Percentiles rank a stretch among this genome's conserved stretches.
phyloP scores from a whole-genome alignment of 2,329 filamentous ascomycete genomes.

The Torrubiellomyces zombiae region DNA sequence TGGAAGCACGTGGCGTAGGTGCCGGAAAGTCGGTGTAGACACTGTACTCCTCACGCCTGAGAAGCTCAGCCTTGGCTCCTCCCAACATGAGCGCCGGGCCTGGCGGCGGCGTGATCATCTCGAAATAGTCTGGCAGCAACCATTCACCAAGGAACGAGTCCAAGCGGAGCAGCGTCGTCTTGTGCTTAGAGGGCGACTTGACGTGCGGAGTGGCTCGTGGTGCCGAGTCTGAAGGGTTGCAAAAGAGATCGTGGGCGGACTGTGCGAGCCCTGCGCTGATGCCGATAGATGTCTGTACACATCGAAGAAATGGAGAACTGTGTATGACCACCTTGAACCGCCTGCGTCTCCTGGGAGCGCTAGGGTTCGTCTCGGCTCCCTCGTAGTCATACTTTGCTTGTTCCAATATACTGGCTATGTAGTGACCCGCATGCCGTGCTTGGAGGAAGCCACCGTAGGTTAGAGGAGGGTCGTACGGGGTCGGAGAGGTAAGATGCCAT shows the following conservation, averaged over 20 bases:
- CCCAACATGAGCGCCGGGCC: conserved; percentile 75
- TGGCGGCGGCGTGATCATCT: conserved; percentile 78
- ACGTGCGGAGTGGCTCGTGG: conserved; percentile 12
- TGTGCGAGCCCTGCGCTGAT: conserved; percentile 74
- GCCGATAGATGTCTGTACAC: conserved; percentile 79
- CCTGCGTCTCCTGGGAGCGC: conserved; percentile 24
- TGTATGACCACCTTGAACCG: conserved; percentile 73
- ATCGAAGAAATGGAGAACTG: conserved; percentile 84
- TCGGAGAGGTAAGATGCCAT: conserved; percentile 86
- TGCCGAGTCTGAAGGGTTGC: conserved; percentile 17
- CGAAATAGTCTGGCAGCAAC: conserved; percentile 86
- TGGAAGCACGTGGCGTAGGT: conserved; percentile 8
- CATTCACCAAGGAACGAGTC: conserved; percentile 93
- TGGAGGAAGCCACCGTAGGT: conserved; percentile 92
- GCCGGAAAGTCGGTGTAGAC: conserved; percentile 19
- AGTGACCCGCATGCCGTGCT: conserved; percentile 60
- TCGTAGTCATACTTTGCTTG: conserved; percentile 31
- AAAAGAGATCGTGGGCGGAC: conserved; percentile 15
- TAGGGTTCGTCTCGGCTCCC: conserved; percentile 9
- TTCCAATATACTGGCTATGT: conserved; percentile 59
- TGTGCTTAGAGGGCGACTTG: conserved; percentile 16
- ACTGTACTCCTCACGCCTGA: conserved; percentile 56
- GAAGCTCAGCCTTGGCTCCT: conserved; percentile 70
- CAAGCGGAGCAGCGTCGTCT: conserved; percentile 54
- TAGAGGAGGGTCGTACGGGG: conserved; percentile 87